These are phyloP conservation scores for Aspergillus funiculosus DNA, from an alignment of 495 filamentous ascomycete species.

Conservation along the genomic window DNA sequence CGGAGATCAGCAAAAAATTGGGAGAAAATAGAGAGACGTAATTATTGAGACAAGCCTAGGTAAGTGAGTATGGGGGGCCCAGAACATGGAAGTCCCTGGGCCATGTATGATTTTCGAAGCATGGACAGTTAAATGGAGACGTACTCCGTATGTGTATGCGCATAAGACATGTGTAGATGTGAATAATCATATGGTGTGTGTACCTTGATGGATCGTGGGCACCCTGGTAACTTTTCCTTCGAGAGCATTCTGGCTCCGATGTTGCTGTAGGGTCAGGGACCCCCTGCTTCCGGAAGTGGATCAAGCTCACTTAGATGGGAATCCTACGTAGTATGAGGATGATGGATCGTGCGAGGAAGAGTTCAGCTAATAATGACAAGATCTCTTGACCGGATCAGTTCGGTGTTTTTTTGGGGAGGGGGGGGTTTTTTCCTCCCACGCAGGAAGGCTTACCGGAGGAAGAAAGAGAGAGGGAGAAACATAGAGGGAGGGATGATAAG, in stretches of 20 bases:
- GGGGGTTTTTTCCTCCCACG: neutral
- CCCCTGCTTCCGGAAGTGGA: slow-evolving; percentile 12
- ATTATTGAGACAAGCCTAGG: slow-evolving; percentile 1
- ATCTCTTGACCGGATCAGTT: slow-evolving; percentile 13
- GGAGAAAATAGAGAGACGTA: slow-evolving; percentile 6
- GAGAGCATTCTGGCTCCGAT: neutral
- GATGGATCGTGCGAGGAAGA: slow-evolving; percentile 1
- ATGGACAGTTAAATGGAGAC: too few relatives aligned
- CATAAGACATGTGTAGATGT: neutral
- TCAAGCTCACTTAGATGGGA: slow-evolving; percentile 2
- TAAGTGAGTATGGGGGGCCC: neutral
- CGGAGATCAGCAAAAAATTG: slow-evolving; percentile 13
- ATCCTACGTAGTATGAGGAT: slow-evolving; percentile 1
- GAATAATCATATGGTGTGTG: slow-evolving; percentile 3
- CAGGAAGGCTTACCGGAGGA: too few relatives aligned
- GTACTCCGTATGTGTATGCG: neutral
- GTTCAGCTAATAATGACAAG: neutral
- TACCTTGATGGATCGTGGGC: neutral
- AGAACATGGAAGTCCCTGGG: too few relatives aligned
- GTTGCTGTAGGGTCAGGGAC: slow-evolving; percentile 2
- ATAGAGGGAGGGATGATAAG: too few relatives aligned
- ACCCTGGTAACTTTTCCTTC: slow-evolving; percentile 1
- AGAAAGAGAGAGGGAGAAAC: too few relatives aligned
- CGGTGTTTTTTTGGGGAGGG: too few relatives aligned
- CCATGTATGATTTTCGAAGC: too few relatives aligned